Percentiles rank a stretch among this genome's conserved stretches.
These are phyloP conservation scores for Phytopythium chamaehyphon DNA, from an alignment of 352 stramenopile species.

Conservation along the genomic window DNA sequence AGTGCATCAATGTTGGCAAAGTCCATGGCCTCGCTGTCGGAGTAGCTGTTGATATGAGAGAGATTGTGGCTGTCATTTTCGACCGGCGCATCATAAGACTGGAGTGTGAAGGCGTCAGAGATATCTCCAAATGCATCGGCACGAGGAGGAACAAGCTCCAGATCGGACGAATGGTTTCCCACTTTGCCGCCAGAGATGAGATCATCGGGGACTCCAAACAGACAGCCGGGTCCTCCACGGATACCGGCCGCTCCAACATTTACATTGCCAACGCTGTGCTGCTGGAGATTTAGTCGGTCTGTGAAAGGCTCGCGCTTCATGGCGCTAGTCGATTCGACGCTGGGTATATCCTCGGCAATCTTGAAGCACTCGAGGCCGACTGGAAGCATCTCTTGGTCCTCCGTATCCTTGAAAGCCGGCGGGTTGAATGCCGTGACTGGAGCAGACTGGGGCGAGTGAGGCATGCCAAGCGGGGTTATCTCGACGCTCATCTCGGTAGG, in stretches of 20 bases:
- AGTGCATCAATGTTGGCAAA: not conserved
- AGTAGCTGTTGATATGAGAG: constrained; percentile 4
- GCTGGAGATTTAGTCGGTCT: constrained; percentile 1
- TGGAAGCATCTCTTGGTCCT: constrained; percentile 36
- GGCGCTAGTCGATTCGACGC: not conserved
- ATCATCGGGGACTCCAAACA: not conserved
- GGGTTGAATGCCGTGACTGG: constrained; percentile 22
- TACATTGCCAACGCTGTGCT: constrained; percentile 6
- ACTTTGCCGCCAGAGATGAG: not conserved
- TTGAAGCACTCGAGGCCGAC: constrained; percentile 40
- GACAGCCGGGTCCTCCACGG: not conserved
- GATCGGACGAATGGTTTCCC: not conserved
- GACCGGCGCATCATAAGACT: not conserved
- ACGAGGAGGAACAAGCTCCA: not conserved
- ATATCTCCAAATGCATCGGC: not conserved
- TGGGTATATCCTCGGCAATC: constrained; percentile 19
- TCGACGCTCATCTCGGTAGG: constrained; percentile 28
- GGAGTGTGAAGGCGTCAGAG: not conserved
- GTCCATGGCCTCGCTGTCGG: not conserved
- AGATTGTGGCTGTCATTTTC: constrained; percentile 4
- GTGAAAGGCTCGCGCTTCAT: constrained; percentile 2
- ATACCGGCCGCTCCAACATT: not conserved
- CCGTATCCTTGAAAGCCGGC: constrained; percentile 16
- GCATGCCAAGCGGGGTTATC: constrained; percentile 4
- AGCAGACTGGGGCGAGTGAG: constrained; percentile 1